phyloP scores from a whole-genome alignment of 768 basidiomycete species.

The Russula emetica region DNA sequence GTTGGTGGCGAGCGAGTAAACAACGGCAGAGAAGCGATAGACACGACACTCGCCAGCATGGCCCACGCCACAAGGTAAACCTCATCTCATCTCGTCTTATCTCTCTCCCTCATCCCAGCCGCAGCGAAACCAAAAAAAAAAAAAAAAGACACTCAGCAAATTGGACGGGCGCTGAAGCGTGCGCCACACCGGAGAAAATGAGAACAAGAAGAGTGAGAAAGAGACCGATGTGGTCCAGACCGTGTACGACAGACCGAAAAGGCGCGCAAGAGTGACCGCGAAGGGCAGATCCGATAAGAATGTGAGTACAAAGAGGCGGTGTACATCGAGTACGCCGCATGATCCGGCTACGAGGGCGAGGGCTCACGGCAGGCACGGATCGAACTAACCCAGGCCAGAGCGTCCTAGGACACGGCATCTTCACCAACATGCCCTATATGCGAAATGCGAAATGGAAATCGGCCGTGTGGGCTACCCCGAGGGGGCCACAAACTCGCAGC shows the following conservation, averaged over 20 bases:
- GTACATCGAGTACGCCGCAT: conserved; percentile 24
- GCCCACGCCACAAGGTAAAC: neutral
- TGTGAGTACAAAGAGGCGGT: conserved; percentile 22
- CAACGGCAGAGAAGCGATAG: too few relatives aligned
- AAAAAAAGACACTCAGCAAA: neutral
- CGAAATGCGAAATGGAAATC: conserved; percentile 9
- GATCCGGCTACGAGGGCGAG: conserved; percentile 20
- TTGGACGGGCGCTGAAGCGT: neutral
- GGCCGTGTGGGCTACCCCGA: neutral
- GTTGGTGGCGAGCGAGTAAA: too few relatives aligned
- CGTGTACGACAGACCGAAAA: neutral
- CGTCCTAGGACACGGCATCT: conserved; percentile 17
- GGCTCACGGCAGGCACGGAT: conserved; percentile 25
- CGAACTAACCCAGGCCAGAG: conserved; percentile 9
- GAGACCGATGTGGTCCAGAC: conserved; percentile 19
- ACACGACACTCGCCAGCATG: neutral
- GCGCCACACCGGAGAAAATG: conserved; percentile 20
- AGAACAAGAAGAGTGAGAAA: conserved; percentile 4
- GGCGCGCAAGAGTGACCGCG: conserved; percentile 1
- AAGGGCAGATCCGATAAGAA: conserved; percentile 25
- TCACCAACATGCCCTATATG: neutral
- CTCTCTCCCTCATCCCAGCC: neutral
- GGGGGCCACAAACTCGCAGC: conserved; percentile 22
- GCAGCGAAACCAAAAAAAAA: neutral
- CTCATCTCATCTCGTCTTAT: neutral